Percentiles rank a stretch among this genome's conserved stretches.
phyloP scores from a whole-genome alignment of 140 eudicot genomes.

The Anethum foeniculum region DNA sequence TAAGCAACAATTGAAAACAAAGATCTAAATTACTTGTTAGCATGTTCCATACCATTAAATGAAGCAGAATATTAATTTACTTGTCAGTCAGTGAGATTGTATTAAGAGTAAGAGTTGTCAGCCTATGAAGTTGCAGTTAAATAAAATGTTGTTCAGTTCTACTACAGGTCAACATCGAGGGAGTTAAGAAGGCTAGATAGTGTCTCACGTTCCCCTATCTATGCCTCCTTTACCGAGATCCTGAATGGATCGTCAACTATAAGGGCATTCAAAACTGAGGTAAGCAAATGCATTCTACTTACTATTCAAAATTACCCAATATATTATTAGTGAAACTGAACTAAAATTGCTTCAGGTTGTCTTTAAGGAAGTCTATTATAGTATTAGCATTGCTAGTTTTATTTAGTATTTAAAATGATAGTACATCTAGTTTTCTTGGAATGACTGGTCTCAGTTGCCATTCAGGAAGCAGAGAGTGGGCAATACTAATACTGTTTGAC shows the following conservation, averaged over 20 bases:
- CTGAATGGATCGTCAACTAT: slow-evolving; percentile 86
- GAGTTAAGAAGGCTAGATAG: slow-evolving; percentile 94
- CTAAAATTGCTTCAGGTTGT: neutral
- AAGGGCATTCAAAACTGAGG: slow-evolving; percentile 82
- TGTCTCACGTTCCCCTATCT: slow-evolving; percentile 94
- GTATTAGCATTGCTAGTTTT: neutral
- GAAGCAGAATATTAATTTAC: neutral
- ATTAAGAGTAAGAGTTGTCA: neutral
- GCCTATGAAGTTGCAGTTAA: slow-evolving; percentile 12
- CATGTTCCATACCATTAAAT: neutral
- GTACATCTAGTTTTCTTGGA: neutral
- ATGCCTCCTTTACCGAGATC: slow-evolving; percentile 89
- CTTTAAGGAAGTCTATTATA: neutral
- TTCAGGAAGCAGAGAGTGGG: neutral
- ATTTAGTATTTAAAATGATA: neutral
- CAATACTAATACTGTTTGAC: slow-evolving; percentile 18
- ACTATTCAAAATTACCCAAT: neutral
- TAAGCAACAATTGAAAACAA: neutral
- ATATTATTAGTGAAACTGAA: neutral
- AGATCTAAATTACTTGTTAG: neutral
- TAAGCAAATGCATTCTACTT: slow-evolving; percentile 16
- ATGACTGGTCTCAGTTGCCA: slow-evolving; percentile 7
- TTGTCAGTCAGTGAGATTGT: neutral
- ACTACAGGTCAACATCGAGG: slow-evolving; percentile 88
- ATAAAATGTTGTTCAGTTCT: slow-evolving; percentile 48